Base-by-base conservation (phyloP, 768 basidiomycete genomes). In the Thelephora ganbajun region DNA sequence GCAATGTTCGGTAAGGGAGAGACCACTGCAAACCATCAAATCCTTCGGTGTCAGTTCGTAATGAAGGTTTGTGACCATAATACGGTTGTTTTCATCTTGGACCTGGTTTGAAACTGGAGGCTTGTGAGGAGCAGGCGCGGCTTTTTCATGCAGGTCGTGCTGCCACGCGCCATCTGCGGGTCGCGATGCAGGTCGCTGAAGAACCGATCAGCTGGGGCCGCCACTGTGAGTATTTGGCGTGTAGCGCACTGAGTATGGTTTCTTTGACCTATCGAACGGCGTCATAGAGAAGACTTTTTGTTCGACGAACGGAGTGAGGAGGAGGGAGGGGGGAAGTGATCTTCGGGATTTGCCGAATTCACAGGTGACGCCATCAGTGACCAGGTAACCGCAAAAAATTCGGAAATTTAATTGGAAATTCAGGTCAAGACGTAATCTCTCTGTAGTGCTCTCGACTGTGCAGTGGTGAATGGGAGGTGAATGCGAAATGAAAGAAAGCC, bases 31-130 rank as follows among this genome's bases (percentile, higher is more conserved):
- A 54, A 94, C 92, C 66, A 72, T 82, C 44, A 94, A 71, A 67
- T 94, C 91, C 70, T 83, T 82, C 58, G 84, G 76, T 48, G 82
- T 85, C 37, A 96, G 77, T 57, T 94, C 91, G 55, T 94, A 96
- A 67, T 96, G 92, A 54, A 96, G 57, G 62, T 90, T 90, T 57
- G 85, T 79, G 54, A 94, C 83, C 52, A 85, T 61, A 53, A 93
- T 76, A 59, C 79, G 79, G 47, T 74, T 64, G 53, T 69, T 72
- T 2, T 66, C 57, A 12, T 66, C 56, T 20, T 68, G 59, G 2
- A 55, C 16, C 11, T 48, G 48, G 16, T 60, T 53, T 16, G 56
- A 49, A 18, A 51, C 49, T 34, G 54, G 53, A 55, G 59, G 63
- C 45, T 55, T 54, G 13, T 45, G 55, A 52, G 58, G 46, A 49